Evolutionary conservation across 306 rosid genomes (phyloP).

Genomic region (Sindora glabra): DNA sequence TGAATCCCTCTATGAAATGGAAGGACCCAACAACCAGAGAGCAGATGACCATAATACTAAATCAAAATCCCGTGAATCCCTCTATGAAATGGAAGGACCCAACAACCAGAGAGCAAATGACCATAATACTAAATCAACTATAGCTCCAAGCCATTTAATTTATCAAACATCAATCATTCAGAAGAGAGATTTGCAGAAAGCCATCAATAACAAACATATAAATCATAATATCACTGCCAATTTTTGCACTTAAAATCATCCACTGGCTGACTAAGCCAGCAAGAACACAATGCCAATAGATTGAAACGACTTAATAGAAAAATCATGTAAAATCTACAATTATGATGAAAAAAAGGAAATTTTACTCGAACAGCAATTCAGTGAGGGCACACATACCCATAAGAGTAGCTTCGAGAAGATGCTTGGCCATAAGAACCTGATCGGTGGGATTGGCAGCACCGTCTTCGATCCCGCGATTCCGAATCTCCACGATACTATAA

Average conservation of each 20-base stretch:
- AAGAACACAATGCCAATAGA: too few relatives aligned
- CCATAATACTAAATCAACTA: constrained; percentile 2
- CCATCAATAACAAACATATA: neutral
- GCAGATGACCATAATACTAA: neutral
- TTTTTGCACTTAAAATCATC: too few relatives aligned
- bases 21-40: neutral
- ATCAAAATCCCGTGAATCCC: neutral
- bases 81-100: neutral
- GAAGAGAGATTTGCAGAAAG: neutral
- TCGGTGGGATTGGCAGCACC: constrained; percentile 66
- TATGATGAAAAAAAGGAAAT: neutral
- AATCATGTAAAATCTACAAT: neutral
- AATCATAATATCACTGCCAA: neutral
- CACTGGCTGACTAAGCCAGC: too few relatives aligned
- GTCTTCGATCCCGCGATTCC: constrained; percentile 52
- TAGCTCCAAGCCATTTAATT: too few relatives aligned
- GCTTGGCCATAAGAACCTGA: constrained; percentile 89
- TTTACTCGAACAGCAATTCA: neutral
- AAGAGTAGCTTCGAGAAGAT: constrained; percentile 80
- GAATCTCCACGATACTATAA: constrained; percentile 53
- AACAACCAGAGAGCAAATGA: neutral
- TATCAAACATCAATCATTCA: neutral
- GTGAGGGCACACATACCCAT: constrained; percentile 44
- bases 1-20: neutral
- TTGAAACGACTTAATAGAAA: too few relatives aligned